A percentile compares a stretch with the other conserved stretches of the same genome.
Conservation (phyloP, 2,329 filamentous ascomycete genomes). For the Huntiella abstrusa region DNA sequence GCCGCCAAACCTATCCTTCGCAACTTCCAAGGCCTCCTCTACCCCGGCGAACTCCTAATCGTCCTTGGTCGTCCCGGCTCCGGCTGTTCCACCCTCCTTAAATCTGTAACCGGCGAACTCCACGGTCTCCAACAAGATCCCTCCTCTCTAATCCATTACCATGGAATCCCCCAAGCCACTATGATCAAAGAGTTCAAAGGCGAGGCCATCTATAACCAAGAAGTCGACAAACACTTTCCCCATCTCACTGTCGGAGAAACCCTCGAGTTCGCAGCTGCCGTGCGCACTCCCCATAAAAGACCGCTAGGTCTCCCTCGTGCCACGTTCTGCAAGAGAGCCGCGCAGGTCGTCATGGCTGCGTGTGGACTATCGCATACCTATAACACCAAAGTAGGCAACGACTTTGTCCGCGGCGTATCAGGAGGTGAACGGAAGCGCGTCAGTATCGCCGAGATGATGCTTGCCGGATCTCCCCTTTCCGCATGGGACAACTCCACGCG, state of each 20-base stretch:
- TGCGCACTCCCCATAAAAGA: slow-evolving; percentile 46
- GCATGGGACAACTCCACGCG: slow-evolving; percentile 58
- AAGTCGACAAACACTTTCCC: slow-evolving; percentile 57
- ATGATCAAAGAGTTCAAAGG: slow-evolving; percentile 44
- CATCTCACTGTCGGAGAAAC: slow-evolving; percentile 62
- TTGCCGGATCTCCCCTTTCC: slow-evolving; percentile 37
- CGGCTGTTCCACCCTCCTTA: slow-evolving; percentile 46
- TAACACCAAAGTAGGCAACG: slow-evolving; percentile 56
- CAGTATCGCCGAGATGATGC: slow-evolving; percentile 58
- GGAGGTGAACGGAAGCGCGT: slow-evolving; percentile 64
- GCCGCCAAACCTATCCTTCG: slow-evolving; percentile 39
- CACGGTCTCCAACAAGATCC: slow-evolving; percentile 35
- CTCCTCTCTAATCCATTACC: slow-evolving; percentile 37
- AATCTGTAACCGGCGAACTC: slow-evolving; percentile 40
- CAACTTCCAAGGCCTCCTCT: slow-evolving; percentile 44
- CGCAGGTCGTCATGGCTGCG: slow-evolving; percentile 48
- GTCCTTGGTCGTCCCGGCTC: slow-evolving; percentile 49
- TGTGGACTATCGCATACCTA: slow-evolving; percentile 57
- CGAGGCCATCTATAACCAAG: slow-evolving; percentile 56
- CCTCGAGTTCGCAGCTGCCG: slow-evolving; percentile 51
- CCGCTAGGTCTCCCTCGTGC: slow-evolving; percentile 41
- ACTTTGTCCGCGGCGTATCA: slow-evolving; percentile 51
- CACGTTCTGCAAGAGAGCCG: slow-evolving; percentile 42
- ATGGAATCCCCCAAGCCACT: slow-evolving; percentile 33
- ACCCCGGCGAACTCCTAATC: slow-evolving; percentile 46